Base-by-base conservation (phyloP, 176 grass and related monocot genomes). In the Metroxylon sagu region DNA sequence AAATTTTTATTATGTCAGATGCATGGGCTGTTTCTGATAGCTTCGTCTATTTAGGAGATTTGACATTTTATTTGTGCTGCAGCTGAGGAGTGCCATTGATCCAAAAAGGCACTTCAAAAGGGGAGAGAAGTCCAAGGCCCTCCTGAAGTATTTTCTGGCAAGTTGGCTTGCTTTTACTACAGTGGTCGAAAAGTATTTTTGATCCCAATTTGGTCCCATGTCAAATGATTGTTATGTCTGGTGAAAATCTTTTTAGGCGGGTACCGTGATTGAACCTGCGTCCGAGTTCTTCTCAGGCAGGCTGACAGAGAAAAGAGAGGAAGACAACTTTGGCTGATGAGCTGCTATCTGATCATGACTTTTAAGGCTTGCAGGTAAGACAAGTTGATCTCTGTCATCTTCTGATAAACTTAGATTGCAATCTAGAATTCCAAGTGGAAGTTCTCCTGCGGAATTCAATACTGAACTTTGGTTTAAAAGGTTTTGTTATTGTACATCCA, bases 81-180 rank as follows among this genome's bases (percentile, higher is more conserved):
- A 96, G 91, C 69, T 96, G 75, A 90, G 91, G 59, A 79, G 74
- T 75, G 83, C 85, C 61, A 72, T 90, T 43, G 91, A 96, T 82
- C 91, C 91, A 21, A 96, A 96, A 84, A 84, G 74, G 53, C 91
- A 96, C 66, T 96, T 96, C 65, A 96, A 96, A 68, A 90, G 77
- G 62, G 59, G 71, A 27, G 85, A 70, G 30, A 90, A 87, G 16
- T 90, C 86, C 29, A 96, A 96, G 59, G 59, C 60, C 49, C 82
- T 83, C 74, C 86, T 83, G 1, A 96, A 88, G 62, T 96, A 88
- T 62, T 96, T 96, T 61, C 91, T 90, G 72, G 87, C 73, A 74
- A 76, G 72, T 70, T 56, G 21, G 2, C 56, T 67, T 58, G 49
- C 50, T 56, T 18, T 17, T 23, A 23, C 17, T 18, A n/a, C 35